Evolutionary conservation across 441 rosid species (phyloP).

Genomic region (Flueggea neowawraea): DNA sequence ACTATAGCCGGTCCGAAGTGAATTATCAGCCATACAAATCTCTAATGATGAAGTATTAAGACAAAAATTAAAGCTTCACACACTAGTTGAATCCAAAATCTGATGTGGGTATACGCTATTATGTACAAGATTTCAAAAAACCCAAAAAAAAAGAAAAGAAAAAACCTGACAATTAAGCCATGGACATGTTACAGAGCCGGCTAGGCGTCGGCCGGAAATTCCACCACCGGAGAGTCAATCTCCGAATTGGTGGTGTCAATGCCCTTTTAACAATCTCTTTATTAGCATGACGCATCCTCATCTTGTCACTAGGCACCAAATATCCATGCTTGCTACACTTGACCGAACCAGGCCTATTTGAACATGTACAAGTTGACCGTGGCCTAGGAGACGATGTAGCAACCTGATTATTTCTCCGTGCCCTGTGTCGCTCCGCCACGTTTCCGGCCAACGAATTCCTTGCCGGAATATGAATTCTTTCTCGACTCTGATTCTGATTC

Average conservation of each 20-base stretch:
- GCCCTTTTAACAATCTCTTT: constrained; percentile 63
- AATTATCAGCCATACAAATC: no score
- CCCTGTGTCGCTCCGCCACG: neutral
- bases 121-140: no score
- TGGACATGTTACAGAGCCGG: constrained; percentile 69
- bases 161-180: constrained; percentile 24
- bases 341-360: constrained; percentile 42
- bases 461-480: constrained; percentile 4
- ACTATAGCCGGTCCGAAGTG: no score
- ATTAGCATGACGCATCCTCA: constrained; percentile 29
- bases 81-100: no score
- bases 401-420: constrained; percentile 11
- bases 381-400: constrained; percentile 17
- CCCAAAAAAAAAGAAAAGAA: neutral
- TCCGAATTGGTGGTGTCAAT: constrained; percentile 44
- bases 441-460: constrained; percentile 10
- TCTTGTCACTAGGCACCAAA: constrained; percentile 37
- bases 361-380: constrained; percentile 37
- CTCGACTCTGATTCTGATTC: neutral
- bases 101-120: no score
- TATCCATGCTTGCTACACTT: constrained; percentile 54
- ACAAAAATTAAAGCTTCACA: no score
- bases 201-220: constrained; percentile 79
- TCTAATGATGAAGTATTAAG: no score
- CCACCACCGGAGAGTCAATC: constrained; percentile 53